phyloP scores from a whole-genome alignment of 768 basidiomycete species.

The Pisolithus albus region DNA sequence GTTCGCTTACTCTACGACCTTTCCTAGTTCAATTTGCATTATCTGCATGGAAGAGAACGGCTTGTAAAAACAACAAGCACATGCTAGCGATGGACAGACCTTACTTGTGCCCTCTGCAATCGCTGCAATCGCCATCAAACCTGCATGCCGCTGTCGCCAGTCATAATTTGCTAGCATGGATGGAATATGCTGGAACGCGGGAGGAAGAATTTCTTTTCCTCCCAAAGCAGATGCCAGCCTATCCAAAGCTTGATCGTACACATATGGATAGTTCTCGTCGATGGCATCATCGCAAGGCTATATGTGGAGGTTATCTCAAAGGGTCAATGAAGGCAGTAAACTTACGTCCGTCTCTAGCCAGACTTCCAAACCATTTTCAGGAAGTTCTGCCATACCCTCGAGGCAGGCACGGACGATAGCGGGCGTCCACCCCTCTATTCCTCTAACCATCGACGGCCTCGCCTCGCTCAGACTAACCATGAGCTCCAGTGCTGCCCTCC shows the following conservation, averaged over 20 bases:
- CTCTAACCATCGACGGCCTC: constrained; percentile 58
- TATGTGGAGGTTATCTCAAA: neutral
- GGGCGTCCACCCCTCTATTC: constrained; percentile 63
- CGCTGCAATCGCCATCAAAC: constrained; percentile 79
- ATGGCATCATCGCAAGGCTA: constrained; percentile 61
- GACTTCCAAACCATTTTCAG: constrained; percentile 47
- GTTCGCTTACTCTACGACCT: constrained; percentile 65
- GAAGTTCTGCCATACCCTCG: constrained; percentile 76
- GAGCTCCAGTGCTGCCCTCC: constrained; percentile 73
- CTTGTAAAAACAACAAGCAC: neutral
- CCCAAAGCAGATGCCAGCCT: constrained; percentile 75
- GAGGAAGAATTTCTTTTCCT: constrained; percentile 66
- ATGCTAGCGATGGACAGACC: constrained; percentile 26
- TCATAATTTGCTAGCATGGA: constrained; percentile 76
- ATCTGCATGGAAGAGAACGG: constrained; percentile 33
- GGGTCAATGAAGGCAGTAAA: constrained; percentile 8
- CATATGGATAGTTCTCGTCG: constrained; percentile 58
- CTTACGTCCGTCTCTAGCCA: constrained; percentile 78
- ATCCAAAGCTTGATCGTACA: constrained; percentile 81
- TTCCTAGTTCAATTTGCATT: constrained; percentile 75
- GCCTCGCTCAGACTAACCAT: constrained; percentile 79
- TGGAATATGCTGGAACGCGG: constrained; percentile 77
- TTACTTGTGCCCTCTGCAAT: constrained; percentile 81
- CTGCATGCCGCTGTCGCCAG: constrained; percentile 82
- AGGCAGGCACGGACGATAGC: constrained; percentile 68